Evolutionary conservation across 2,329 filamentous ascomycete species (phyloP), one percentile per base, ranked within the genome.

Genomic region (Penicillium glabrum): DNA sequence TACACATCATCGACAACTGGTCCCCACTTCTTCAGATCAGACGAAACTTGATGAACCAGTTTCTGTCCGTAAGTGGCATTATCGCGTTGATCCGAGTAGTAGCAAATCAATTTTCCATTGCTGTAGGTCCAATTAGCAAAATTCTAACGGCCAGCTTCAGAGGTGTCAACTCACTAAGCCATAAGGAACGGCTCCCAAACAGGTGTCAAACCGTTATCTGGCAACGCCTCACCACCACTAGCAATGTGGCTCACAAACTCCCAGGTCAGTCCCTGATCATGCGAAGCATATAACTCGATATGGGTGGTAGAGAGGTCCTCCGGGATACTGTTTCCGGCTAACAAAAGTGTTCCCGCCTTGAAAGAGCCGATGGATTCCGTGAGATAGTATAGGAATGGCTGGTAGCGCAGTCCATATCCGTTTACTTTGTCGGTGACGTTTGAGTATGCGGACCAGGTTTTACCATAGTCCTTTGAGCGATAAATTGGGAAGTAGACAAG

Each of bases 101-200:
- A 90, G 64, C 82, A 77, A 35, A 90, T 80, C 19, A 90, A 74
- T 51, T 83, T 77, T 52, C 83, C 79, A 54, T 88, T 74, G 69
- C 69, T 71, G 27, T 35, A 1, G 13, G 19, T 14, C 11, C 13
- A 13, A 45, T 60, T 57, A 65, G 52, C 3, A 3, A n/a, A 27
- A 11, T 19, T 9, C 24, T 16, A 29, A 26, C 45, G 11, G n/a
- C 14, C 3, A 10, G 3, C 11, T 19, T 10, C 24, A 31, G 6
- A 4, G 4, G 3, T 11, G 31, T 7, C 14, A 24, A 61, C 68
- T 45, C 63, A 70, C 66, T 86, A 80, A 45, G 81, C 76, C 54
- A 85, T 67, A 43, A 90, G 72, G 70, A 88, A 89, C 0, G 88
- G 88, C 70, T 91, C 89, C 88, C 88, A 91, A 21, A 91, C 84